Evolutionary conservation across 805 yeast species (phyloP), one percentile per base, ranked within the genome.

Genomic region (Kregervanrija fluxuum): DNA sequence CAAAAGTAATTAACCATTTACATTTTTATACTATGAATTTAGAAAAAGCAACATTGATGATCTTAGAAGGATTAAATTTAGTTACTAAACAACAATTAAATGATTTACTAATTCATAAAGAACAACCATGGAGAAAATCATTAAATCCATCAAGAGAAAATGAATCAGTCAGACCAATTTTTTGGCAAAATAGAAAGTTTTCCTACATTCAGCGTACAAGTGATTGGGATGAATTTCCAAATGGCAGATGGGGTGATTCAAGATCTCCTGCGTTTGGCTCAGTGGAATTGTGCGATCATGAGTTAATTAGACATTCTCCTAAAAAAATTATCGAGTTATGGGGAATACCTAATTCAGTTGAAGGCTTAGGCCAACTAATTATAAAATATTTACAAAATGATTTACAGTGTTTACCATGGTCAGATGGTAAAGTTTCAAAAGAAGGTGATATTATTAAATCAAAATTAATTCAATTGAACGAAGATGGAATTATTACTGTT

Each of bases 161-260:
- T 49, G 96, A 90, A 64, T 68, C 82, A 31, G 90, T 91, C 41
- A 79, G 96, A 59, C 98, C 98, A 13, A 91, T 91, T 50, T 91
- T 91, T 65, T 91, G 98, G 98, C 85, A 87, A 61, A 85, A 88
- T 64, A 79, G 97, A 69, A 90, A 90, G 57, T 85, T 84, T 64
- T 81, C 95, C 12, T 91, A 91, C 62, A 80, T 88, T 49, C 77
- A 88, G 40, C 76, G 98, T 64, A 91, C 97, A 8, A 79, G 93
- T 22, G 82, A 84, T 46, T 93, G 99, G 89, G 99, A 93, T 67
- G 99, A 93, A 64, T 93, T 91, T 60, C 99, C 99, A 42, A 93
- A 91, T 64, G 99, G 99, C 48, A 75, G 99, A 68, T 93, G 96
- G 90, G 99, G 99, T 57, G 97, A 93, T 62, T 86, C 97, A 3